Percentiles rank a stretch among this genome's conserved stretches.
Evolutionary conservation across 768 basidiomycete genomes (phyloP).

Genomic region (Xerocomellus chrysenteron): DNA sequence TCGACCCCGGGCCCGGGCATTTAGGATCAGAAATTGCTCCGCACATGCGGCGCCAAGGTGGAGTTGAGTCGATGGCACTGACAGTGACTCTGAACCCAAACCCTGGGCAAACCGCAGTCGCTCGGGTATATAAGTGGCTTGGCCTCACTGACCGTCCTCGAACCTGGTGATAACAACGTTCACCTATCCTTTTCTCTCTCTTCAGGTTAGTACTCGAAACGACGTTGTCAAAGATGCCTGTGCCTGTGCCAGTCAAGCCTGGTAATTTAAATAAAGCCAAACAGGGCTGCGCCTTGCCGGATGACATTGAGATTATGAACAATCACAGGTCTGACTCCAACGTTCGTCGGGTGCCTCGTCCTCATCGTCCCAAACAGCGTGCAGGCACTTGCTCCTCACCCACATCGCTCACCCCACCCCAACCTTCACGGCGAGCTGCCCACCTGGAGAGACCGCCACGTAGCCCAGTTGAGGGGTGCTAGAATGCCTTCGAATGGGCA

Average conservation of each 20-base stretch:
- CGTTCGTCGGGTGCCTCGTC: neutral
- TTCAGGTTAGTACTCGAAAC: neutral
- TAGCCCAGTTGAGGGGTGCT: neutral
- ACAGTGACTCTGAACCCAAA: neutral
- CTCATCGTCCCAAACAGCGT: conserved; percentile 3
- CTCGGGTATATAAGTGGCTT: neutral
- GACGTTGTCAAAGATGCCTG: conserved; percentile 18
- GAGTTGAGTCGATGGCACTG: neutral
- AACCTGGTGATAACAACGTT: neutral
- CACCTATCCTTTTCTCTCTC: neutral
- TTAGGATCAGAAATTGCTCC: neutral
- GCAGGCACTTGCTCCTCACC: neutral
- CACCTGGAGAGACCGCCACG: conserved; percentile 8
- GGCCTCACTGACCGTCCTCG: neutral
- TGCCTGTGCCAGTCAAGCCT: conserved; percentile 12
- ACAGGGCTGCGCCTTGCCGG: conserved; percentile 20
- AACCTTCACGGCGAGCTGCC: neutral
- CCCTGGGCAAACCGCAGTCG: neutral
- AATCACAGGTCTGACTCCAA: conserved; percentile 22
- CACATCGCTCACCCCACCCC: neutral
- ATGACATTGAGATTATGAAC: conserved; percentile 9
- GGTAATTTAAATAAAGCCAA: conserved; percentile 28
- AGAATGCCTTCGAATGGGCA: conserved; percentile 13
- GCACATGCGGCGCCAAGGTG: conserved; percentile 22
- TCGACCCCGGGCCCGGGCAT: neutral